These are phyloP conservation scores for Guillardia theta DNA, from an alignment of 78 protist species.

Conservation along the genomic window DNA sequence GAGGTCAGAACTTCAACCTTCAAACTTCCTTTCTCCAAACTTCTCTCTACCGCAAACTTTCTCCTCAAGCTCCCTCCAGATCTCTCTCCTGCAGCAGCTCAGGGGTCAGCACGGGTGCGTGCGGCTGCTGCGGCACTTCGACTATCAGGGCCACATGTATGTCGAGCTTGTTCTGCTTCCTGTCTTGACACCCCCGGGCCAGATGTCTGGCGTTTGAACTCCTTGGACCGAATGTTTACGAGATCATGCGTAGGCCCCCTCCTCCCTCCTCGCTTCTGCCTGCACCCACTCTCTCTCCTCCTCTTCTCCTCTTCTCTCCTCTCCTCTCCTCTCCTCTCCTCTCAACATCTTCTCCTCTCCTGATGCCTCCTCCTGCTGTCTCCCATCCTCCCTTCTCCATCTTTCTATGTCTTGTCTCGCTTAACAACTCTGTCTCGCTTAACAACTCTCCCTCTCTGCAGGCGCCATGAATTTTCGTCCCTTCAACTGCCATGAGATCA, in stretches of 20 bases:
- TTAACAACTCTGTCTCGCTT: not conserved
- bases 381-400: not conserved
- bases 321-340: not conserved
- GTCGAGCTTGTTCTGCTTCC: not conserved
- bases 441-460: too few relatives aligned
- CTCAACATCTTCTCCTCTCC: not conserved
- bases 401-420: not conserved
- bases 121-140: not conserved
- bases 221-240: not conserved
- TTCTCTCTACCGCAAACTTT: too few relatives aligned
- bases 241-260: not conserved
- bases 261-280: not conserved
- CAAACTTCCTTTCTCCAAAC: too few relatives aligned
- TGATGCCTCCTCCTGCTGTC: not conserved
- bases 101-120: conserved; percentile 9
- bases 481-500: too few relatives aligned
- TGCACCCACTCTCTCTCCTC: not conserved
- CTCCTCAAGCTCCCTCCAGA: too few relatives aligned
- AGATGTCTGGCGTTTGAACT: not conserved
- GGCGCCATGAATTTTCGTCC: too few relatives aligned
- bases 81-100: conserved; percentile 3
- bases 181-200: not conserved
- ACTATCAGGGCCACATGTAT: not conserved
- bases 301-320: not conserved
- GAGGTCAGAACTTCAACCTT: too few relatives aligned